phyloP scores from a whole-genome alignment of 2,329 filamentous ascomycete species.

The Seiridium unicorne region DNA sequence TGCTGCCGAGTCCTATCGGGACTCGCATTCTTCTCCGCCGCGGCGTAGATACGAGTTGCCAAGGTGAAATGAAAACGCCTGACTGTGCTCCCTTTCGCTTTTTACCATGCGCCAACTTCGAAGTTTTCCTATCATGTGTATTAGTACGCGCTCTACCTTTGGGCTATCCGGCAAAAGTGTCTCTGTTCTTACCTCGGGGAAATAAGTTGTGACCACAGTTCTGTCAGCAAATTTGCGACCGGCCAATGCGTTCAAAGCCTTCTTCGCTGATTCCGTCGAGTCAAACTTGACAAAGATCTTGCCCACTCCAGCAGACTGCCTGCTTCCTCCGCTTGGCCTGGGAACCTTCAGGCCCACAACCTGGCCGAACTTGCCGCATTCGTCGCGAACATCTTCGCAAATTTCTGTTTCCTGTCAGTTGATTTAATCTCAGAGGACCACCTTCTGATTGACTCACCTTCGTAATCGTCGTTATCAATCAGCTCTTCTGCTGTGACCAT shows the following conservation, averaged over 20 bases:
- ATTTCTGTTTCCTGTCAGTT: constrained; percentile 70
- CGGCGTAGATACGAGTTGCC: too few relatives aligned
- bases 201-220: constrained; percentile 95
- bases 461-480: constrained; percentile 90
- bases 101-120: constrained; percentile 83
- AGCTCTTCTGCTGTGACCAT: constrained; percentile 98
- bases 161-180: not conserved
- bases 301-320: constrained; percentile 85
- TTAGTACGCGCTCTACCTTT: constrained; percentile 25
- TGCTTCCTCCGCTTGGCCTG: constrained; percentile 76
- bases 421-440: constrained; percentile 7
- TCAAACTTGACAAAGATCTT: constrained; percentile 99
- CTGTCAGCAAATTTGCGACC: constrained; percentile 95
- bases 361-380: constrained; percentile 87
- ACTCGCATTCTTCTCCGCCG: too few relatives aligned
- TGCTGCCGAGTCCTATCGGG: too few relatives aligned
- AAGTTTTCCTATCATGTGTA: constrained; percentile 75
- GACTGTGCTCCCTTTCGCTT: not conserved
- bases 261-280: constrained; percentile 71
- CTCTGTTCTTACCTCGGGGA: constrained; percentile 70
- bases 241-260: constrained; percentile 84
- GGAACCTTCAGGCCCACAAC: constrained; percentile 92
- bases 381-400: constrained; percentile 87
- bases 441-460: constrained; percentile 58
- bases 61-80: not conserved